A percentile compares a stretch with the other conserved stretches of the same genome.
phyloP scores from a whole-genome alignment of 129 eudicot genomes.

The Centella asiatica region DNA sequence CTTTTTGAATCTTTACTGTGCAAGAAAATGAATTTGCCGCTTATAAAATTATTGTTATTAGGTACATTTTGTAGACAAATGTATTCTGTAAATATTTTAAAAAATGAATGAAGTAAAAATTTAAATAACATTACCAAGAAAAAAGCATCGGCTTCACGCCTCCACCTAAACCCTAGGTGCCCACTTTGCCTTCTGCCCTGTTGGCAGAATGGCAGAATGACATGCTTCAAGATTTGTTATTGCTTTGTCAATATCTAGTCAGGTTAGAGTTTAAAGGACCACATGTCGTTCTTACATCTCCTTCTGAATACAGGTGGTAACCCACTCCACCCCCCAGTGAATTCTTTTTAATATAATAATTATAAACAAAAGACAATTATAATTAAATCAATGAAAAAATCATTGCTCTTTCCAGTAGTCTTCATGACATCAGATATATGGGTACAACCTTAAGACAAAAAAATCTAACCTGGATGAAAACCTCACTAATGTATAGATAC shows the following conservation, averaged over 20 bases:
- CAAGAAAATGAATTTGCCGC: neutral
- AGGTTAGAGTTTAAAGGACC: too few relatives aligned
- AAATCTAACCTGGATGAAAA: constrained; percentile 47
- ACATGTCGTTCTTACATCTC: too few relatives aligned
- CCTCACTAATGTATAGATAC: constrained; percentile 56
- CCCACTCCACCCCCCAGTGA: too few relatives aligned
- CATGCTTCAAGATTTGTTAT: too few relatives aligned
- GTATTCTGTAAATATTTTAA: neutral
- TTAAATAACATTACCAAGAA: too few relatives aligned
- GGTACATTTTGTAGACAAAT: neutral
- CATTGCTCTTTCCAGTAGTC: neutral
- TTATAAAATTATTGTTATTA: neutral
- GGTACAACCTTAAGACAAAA: neutral
- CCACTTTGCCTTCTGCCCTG: too few relatives aligned
- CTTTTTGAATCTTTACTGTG: neutral
- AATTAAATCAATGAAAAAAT: neutral
- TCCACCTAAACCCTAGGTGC: too few relatives aligned
- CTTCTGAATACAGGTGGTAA: too few relatives aligned
- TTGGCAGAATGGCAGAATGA: too few relatives aligned
- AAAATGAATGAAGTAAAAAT: neutral
- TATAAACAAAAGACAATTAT: too few relatives aligned
- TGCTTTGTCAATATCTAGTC: too few relatives aligned
- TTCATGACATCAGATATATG: neutral
- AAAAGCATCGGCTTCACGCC: too few relatives aligned
- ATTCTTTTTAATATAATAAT: neutral